A percentile compares a stretch with the other conserved stretches of the same genome.
Evolutionary conservation across 2,329 filamentous ascomycete species (phyloP).

Genomic region (Phialophora chinensis): DNA sequence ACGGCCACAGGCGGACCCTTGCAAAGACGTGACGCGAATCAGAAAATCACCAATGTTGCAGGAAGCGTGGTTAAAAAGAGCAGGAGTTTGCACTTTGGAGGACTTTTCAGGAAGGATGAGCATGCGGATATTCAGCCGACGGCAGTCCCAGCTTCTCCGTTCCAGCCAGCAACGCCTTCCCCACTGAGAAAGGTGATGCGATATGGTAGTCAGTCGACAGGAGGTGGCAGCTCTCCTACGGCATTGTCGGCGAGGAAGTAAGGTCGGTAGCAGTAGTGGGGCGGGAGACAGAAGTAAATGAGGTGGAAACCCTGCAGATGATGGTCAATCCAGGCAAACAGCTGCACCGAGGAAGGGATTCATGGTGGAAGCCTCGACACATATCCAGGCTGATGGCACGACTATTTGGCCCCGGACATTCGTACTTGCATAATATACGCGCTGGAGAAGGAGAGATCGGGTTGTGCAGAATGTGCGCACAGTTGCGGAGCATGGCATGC

Average conservation of each 20-base stretch:
- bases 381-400: neutral
- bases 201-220: slow-evolving; percentile 16
- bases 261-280: neutral
- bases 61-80: slow-evolving; percentile 31
- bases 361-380: neutral
- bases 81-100: slow-evolving; percentile 31
- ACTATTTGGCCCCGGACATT: neutral
- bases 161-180: slow-evolving; percentile 32
- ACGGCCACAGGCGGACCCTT: slow-evolving; percentile 11
- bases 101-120: slow-evolving; percentile 31
- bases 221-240: slow-evolving; percentile 13
- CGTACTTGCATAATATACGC: neutral
- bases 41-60: slow-evolving; percentile 7
- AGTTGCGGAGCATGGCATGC: slow-evolving; percentile 3
- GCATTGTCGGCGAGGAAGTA: slow-evolving; percentile 1
- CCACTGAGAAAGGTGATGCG: slow-evolving; percentile 33
- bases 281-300: neutral
- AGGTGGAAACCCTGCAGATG: neutral
- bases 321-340: neutral
- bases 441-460: neutral
- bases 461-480: neutral
- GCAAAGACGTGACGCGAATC: slow-evolving; percentile 20
- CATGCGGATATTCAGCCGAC: slow-evolving; percentile 10
- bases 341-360: neutral
- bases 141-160: slow-evolving; percentile 12